Evolutionary conservation across 495 filamentous ascomycete species (phyloP), one percentile per base, ranked within the genome.

Genomic region (Aspergillus biplanus): DNA sequence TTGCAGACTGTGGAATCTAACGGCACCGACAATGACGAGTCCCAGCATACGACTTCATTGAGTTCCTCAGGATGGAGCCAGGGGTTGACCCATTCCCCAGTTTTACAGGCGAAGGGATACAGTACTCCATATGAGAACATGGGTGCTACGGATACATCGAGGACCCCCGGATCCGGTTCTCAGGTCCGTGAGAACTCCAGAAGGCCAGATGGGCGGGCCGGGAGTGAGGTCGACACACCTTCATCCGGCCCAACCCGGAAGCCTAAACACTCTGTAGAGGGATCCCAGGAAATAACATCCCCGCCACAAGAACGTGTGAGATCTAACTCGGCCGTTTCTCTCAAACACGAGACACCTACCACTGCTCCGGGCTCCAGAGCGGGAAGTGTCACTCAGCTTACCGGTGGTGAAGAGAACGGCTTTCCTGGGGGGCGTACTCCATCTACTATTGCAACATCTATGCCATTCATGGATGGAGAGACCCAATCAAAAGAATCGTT

Each of bases 381-480:
- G 49, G 66, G 62, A 48, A 67, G 65, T 52, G 60, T 65, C 21
- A 65, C 52, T 35, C 66, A 67, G 16, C 56, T 64, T 16, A 59
- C 62, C 0, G 61, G 52, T 18, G 56, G 75, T 35, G 78, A 78
- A 35, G 80, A 81, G 6, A 77, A 69, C 44, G 70, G 71, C 2
- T 67, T 76, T 48, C 78, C 71, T 53, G 66, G 77, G 37, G 80
- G 82, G 34, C 76, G 76, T 12, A 75, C 68, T 44, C 59, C 71
- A 3, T 78, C 80, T 47, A 77, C 75, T 2, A 71, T 77, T 39
- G 69, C 71, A 33, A 82, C 80, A 21, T 74, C 80, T 2, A 59
- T 77, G 35, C 77, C 78, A 39, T 62, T 75, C 12, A 56, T 76
- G 12, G 72, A 72, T 37, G 76, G 71, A 13, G 59, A 73, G 7